These are phyloP conservation scores for Dryas drummondii DNA, from an alignment of 306 rosid species.

Conservation along the genomic window DNA sequence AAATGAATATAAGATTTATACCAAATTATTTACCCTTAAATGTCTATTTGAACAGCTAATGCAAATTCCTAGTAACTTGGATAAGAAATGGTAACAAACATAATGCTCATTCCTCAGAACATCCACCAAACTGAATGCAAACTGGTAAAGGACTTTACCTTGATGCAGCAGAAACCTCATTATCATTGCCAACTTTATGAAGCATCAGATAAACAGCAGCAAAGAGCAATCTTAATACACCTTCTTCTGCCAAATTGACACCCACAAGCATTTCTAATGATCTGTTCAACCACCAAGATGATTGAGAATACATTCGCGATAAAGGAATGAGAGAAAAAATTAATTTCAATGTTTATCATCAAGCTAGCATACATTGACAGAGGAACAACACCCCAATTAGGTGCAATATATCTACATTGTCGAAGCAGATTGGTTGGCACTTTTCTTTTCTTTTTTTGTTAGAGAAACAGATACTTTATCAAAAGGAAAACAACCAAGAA, in stretches of 20 bases:
- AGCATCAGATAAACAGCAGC: conserved; percentile 82
- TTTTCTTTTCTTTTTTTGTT: neutral
- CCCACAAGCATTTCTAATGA: conserved; percentile 92
- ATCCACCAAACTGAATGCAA: neutral
- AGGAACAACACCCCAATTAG: neutral
- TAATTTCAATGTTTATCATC: neutral
- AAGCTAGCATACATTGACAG: neutral
- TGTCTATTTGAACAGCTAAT: conserved; percentile 2
- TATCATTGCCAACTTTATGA: conserved; percentile 67
- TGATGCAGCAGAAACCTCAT: conserved; percentile 84
- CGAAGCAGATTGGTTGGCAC: neutral
- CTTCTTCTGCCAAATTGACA: conserved; percentile 85
- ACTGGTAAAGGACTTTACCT: conserved; percentile 53
- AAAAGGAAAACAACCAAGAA: too few relatives aligned
- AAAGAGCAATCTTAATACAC: conserved; percentile 80
- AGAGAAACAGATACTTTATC: too few relatives aligned
- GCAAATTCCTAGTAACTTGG: neutral
- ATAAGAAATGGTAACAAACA: neutral
- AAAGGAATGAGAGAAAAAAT: conserved; percentile 1
- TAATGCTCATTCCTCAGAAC: conserved; percentile 8
- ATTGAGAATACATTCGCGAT: conserved; percentile 48
- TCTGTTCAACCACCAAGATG: conserved; percentile 65
- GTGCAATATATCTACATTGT: neutral
- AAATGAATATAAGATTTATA: neutral
- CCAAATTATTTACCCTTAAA: neutral